Percentiles rank a stretch among this genome's conserved stretches.
phyloP scores from a whole-genome alignment of 1,284 basidiomycete genomes.

The Microbotryomycetes sp. region DNA sequence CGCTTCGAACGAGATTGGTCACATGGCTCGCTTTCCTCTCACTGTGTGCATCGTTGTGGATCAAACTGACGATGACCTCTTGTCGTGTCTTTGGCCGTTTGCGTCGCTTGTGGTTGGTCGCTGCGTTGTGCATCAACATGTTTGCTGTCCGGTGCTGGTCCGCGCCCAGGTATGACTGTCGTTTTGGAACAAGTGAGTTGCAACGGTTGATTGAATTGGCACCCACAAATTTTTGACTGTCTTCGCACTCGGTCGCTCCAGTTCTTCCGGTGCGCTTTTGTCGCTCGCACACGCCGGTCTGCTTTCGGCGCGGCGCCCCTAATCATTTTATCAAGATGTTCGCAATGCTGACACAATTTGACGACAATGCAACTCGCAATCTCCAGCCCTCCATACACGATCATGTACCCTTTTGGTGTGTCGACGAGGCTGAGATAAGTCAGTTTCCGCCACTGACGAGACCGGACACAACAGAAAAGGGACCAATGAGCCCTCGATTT shows the following conservation, averaged over 20 bases:
- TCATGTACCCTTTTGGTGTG: slow-evolving; percentile 77
- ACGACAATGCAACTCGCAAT: neutral
- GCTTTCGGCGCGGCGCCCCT: neutral
- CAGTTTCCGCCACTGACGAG: neutral
- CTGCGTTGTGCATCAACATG: no score
- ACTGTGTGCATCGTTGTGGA: no score
- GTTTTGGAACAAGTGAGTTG: slow-evolving; percentile 94
- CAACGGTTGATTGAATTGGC: slow-evolving; percentile 42
- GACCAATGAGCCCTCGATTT: slow-evolving; percentile 94
- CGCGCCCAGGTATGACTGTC: slow-evolving; percentile 84
- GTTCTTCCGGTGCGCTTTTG: slow-evolving; percentile 37
- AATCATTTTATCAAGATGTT: neutral
- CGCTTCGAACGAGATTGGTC: no score
- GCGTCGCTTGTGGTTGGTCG: no score
- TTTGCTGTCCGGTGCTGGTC: no score
- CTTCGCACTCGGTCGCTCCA: slow-evolving; percentile 1
- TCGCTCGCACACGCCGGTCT: neutral
- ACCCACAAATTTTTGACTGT: neutral
- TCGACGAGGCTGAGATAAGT: neutral
- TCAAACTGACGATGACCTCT: no score
- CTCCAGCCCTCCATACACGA: slow-evolving; percentile 78
- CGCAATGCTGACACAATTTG: no score
- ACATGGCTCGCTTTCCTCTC: no score
- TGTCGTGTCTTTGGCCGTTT: no score
- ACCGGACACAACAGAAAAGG: slow-evolving; percentile 62